Conservation (phyloP, 306 rosid genomes). For the Trifolium dubium region DNA sequence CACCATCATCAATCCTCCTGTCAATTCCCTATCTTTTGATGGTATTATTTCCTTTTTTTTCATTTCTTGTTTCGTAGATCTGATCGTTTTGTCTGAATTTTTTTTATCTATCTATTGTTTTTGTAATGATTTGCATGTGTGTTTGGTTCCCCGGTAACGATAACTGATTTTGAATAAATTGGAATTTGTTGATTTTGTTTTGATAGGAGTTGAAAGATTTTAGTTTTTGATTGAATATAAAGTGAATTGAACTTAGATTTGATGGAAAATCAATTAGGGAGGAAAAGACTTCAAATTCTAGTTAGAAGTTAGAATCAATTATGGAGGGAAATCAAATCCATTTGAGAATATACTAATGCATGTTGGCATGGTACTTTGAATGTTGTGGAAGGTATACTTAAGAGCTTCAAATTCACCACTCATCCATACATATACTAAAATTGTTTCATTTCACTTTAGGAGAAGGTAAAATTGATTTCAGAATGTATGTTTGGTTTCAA, state of each 20-base stretch:
- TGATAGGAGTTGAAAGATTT: not conserved
- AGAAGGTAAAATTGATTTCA: not conserved
- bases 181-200: not conserved
- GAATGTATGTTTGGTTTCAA: not conserved
- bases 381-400: not conserved
- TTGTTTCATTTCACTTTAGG: not conserved
- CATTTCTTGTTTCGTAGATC: conserved; percentile 5
- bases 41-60: conserved; percentile 47
- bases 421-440: not conserved
- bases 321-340: not conserved
- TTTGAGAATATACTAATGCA: not conserved
- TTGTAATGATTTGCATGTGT: not conserved
- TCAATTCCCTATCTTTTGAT: conserved; percentile 90
- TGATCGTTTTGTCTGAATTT: not conserved
- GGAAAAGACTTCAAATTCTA: not conserved
- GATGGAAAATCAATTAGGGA: not conserved
- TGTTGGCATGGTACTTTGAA: too few species aligned
- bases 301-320: not conserved
- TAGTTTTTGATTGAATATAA: not conserved
- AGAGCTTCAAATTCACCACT: not conserved
- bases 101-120: not conserved
- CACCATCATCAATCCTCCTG: conserved; percentile 92
- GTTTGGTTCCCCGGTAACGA: not conserved
- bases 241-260: not conserved
- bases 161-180: not conserved